Evolutionary conservation across 2,329 filamentous ascomycete genomes (phyloP), one percentile per base, ranked within the genome.

Genomic region (Alternaria conjuncta): DNA sequence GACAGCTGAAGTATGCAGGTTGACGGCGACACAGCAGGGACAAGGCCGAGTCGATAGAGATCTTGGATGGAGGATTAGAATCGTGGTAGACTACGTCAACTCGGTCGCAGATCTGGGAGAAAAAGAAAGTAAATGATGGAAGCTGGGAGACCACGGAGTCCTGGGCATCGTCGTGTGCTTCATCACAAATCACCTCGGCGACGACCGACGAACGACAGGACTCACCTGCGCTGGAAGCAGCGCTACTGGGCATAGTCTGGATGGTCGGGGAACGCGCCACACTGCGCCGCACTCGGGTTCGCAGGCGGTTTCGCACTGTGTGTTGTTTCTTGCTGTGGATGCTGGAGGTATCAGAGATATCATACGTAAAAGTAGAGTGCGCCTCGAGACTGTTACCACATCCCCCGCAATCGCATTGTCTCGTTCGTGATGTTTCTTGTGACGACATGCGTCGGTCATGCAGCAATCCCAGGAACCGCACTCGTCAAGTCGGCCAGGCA

Each of bases 381-480:
- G 30, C 10, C 28, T 10, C n/a, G 23, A 58, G 30, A 41, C 28
- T 1, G 6, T 28, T 1, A 4, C 41, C 46, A 54, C 13, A 49
- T 41, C 25, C 47, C 55, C 50, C 13, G 23, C 43, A 46, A 30
- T 56, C 51, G 23, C 25, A 36, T n/a, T 54, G 43, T 61, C 50
- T 56, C 13, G 55, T 63, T 66, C 25, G 56, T 50, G n/a, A 54
- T 59, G 63, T 15, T 49, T 60, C 45, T 60, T 18, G 61, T 64
- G 58, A 67, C 49, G 62, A 36, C 57, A 57, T 36, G 60, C 51
- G 45, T 26, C 43, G 46, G 28, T 55, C 49, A 55, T 71, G 69
- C 69, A 71, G 60, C 50, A 26, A 54, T 65, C 53, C 61, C 65
- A 49, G 65, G 47, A 45, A 41, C 41, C 36, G 55, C 55, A 49